Conservation (phyloP, 768 basidiomycete species). For the Dentipellis fragilis region DNA sequence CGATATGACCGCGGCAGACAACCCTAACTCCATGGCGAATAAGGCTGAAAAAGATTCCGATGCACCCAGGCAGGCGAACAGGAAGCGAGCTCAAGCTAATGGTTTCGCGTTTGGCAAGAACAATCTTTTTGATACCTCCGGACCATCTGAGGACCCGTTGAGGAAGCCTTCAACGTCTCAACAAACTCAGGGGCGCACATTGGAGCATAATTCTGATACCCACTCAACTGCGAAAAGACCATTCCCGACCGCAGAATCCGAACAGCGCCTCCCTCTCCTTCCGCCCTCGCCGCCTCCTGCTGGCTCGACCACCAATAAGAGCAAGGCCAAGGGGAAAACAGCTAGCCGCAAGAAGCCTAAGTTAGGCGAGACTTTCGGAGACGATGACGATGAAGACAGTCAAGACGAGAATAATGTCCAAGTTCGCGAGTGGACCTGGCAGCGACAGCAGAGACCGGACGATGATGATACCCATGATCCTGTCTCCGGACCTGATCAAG, state of each 20-base stretch:
- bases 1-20: conserved; percentile 9
- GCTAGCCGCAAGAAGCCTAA: conserved; percentile 42
- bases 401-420: conserved; percentile 19
- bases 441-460: conserved; percentile 4
- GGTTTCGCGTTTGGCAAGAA: conserved; percentile 6
- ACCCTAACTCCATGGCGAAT: conserved; percentile 10
- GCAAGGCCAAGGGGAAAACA: conserved; percentile 30
- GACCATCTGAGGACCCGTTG: background rate
- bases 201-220: background rate
- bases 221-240: conserved; percentile 3
- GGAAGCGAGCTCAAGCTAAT: conserved; percentile 6
- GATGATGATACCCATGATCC: conserved; percentile 3
- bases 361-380: conserved; percentile 19
- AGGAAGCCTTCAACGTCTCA: background rate
- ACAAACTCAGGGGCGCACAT: background rate
- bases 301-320: conserved; percentile 10
- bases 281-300: conserved; percentile 63
- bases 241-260: conserved; percentile 4
- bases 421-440: conserved; percentile 19
- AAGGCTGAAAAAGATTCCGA: background rate
- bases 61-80: background rate
- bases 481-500: conserved; percentile 9
- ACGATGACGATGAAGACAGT: conserved; percentile 16
- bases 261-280: conserved; percentile 29
- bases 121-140: conserved; percentile 3